A percentile compares a stretch with the other conserved stretches of the same genome.
These are phyloP conservation scores for Pseudozyma sp. DNA, from an alignment of 1,284 basidiomycete species.

Conservation along the genomic window DNA sequence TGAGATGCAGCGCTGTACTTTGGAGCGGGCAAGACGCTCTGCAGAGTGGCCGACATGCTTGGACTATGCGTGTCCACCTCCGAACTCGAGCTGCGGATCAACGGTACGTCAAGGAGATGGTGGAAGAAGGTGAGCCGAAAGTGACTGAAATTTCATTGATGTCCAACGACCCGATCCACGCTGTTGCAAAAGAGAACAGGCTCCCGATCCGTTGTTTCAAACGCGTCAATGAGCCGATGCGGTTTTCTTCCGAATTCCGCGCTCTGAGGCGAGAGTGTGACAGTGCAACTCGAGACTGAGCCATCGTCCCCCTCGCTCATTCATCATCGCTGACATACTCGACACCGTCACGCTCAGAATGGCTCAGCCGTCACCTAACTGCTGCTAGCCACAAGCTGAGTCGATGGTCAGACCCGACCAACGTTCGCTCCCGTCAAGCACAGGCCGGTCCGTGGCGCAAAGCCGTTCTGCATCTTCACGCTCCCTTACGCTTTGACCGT, in stretches of 20 bases:
- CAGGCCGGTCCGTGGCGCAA: no score
- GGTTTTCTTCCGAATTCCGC: constrained; percentile 13
- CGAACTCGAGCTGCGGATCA: not conserved
- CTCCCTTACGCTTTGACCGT: constrained; percentile 7
- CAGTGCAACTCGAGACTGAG: not conserved
- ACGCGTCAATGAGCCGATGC: constrained; percentile 1
- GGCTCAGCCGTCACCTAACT: not conserved
- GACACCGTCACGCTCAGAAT: not conserved
- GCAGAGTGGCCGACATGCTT: constrained; percentile 48
- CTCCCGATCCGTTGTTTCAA: not conserved
- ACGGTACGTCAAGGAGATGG: not conserved
- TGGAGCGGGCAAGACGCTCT: constrained; percentile 51
- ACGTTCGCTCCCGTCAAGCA: no score
- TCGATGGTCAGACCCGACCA: not conserved
- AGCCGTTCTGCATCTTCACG: constrained; percentile 17
- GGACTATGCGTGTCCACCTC: not conserved
- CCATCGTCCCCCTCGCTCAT: not conserved
- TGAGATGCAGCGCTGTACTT: constrained; percentile 17
- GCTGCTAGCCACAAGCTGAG: not conserved
- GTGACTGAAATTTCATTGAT: not conserved
- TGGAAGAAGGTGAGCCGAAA: not conserved
- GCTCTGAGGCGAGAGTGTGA: not conserved
- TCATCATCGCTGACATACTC: not conserved
- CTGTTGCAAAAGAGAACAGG: not conserved
- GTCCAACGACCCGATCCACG: not conserved